Percentiles rank a stretch among this genome's conserved stretches.
phyloP scores from a whole-genome alignment of 768 basidiomycete genomes.

The Inosperma sp. region DNA sequence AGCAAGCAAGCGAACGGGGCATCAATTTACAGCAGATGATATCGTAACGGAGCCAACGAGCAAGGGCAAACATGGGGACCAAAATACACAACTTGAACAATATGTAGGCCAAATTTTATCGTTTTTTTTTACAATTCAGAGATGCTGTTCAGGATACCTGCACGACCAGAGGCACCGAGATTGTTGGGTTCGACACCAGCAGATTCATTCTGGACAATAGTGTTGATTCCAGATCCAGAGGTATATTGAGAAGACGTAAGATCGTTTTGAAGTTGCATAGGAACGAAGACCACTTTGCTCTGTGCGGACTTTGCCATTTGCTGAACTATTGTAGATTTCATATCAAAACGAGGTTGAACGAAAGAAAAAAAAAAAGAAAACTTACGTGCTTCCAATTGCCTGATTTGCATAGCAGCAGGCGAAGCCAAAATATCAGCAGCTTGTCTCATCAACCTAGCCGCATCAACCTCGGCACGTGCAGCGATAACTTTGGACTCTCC shows the following conservation, averaged over 20 bases:
- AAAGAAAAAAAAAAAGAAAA: constrained; percentile 14
- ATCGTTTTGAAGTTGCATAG: constrained; percentile 84
- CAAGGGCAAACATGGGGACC: no score
- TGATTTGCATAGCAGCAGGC: constrained; percentile 96
- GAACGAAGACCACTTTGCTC: constrained; percentile 92
- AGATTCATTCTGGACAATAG: constrained; percentile 34
- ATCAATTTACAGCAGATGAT: no score
- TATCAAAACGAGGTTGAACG: not conserved
- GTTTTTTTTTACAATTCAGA: constrained; percentile 24
- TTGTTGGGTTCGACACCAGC: constrained; percentile 30
- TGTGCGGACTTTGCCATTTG: constrained; percentile 87
- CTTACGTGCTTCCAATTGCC: constrained; percentile 84
- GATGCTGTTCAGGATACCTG: constrained; percentile 50
- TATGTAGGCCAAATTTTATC: not conserved
- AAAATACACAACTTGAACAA: not conserved
- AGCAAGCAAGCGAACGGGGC: no score
- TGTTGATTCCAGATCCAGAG: constrained; percentile 24
- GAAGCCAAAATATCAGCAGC: constrained; percentile 93
- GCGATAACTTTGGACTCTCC: constrained; percentile 97
- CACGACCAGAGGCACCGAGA: constrained; percentile 42
- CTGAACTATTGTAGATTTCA: constrained; percentile 50
- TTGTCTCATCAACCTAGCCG: constrained; percentile 93
- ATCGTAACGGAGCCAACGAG: not conserved
- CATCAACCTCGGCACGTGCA: constrained; percentile 92
- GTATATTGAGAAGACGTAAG: constrained; percentile 50